Percentiles rank a stretch among this genome's conserved stretches.
Evolutionary conservation across 1,284 basidiomycete species (phyloP).

Genomic region (Moesziomyces antarcticus): DNA sequence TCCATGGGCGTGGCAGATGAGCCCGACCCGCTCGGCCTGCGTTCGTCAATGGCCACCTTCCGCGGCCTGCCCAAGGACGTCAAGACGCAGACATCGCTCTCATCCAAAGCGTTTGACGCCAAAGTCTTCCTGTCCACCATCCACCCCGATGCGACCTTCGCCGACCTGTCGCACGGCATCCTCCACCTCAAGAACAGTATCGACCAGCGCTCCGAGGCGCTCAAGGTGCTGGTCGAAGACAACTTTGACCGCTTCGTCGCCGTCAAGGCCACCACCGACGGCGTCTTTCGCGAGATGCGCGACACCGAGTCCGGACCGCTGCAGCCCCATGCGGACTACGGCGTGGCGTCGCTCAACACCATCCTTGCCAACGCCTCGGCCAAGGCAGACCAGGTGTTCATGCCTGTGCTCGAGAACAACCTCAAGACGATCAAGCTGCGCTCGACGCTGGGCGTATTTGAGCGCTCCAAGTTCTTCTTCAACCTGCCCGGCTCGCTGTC

Average conservation of each 20-base stretch:
- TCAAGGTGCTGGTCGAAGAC: slow-evolving; percentile 93
- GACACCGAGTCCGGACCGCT: slow-evolving; percentile 79
- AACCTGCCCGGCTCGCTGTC: slow-evolving; percentile 92
- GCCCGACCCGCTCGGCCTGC: slow-evolving; percentile 68
- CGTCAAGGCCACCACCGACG: slow-evolving; percentile 95
- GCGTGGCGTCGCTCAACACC: slow-evolving; percentile 82
- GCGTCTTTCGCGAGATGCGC: slow-evolving; percentile 86
- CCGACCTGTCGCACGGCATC: slow-evolving; percentile 76
- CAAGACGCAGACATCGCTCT: slow-evolving; percentile 58
- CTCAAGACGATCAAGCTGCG: slow-evolving; percentile 93
- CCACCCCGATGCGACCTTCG: slow-evolving; percentile 95
- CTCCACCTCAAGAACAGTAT: slow-evolving; percentile 57
- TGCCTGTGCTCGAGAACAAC: slow-evolving; percentile 94
- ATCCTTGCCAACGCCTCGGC: slow-evolving; percentile 73
- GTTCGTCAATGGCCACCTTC: slow-evolving; percentile 69
- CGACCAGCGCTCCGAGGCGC: slow-evolving; percentile 80
- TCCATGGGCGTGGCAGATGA: slow-evolving; percentile 53
- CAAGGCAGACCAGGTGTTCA: slow-evolving; percentile 94
- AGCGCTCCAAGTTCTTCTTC: slow-evolving; percentile 97
- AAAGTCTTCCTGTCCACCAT: slow-evolving; percentile 90
- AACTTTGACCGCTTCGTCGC: slow-evolving; percentile 98
- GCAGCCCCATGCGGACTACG: slow-evolving; percentile 80
- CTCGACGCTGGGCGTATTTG: slow-evolving; percentile 92
- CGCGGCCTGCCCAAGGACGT: slow-evolving; percentile 41
- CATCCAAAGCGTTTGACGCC: slow-evolving; percentile 94